Evolutionary conservation across 495 filamentous ascomycete genomes (phyloP), one percentile per base, ranked within the genome.

Genomic region (Talaromyces ruber): DNA sequence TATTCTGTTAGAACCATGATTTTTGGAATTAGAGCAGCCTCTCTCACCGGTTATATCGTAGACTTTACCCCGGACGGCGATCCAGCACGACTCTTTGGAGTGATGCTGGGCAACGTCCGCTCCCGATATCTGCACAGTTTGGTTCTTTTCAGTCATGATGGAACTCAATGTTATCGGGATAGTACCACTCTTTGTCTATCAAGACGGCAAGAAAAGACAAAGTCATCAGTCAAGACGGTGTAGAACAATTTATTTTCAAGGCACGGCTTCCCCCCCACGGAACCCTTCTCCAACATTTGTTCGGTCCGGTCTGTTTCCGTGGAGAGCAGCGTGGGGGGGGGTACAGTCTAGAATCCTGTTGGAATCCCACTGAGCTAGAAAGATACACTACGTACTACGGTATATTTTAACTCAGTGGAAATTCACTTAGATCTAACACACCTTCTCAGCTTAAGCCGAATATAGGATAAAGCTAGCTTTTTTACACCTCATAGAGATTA

Each of bases 41-140:
- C 11, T 50, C 61, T 7, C n/a, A 76, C 74, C 88, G 8, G 90
- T 94, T 55, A 94, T 87, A 79, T 94, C 89, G 74, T 93, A 93
- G 47, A 86, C 89, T 68, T 72, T 74, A 68, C 86, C 83, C 71
- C 91, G 88, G 58, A 93, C 79, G 55, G 88, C 89, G 9, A 93
- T 84, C 90, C 90, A 94, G 70, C 89, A 92, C 24, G 86, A 87
- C 64, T 88, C 80, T 58, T 77, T 75, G 47, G 69, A 83, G 70
- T 84, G 84, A 68, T 94, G 91, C 72, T 87, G 81, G 21, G 80
- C 80, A 39, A 93, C 75, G 43, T 91, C 86, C 28, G 74, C 82
- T 34, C 86, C 86, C 8, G 77, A 47, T 55, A 62, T 28, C 3
- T 54, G 51, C 8, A n/a, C 51, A 0, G 21, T 0, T 25, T 25